Conservation (phyloP, 352 stramenopile species). For the Lagenidium sp. region DNA sequence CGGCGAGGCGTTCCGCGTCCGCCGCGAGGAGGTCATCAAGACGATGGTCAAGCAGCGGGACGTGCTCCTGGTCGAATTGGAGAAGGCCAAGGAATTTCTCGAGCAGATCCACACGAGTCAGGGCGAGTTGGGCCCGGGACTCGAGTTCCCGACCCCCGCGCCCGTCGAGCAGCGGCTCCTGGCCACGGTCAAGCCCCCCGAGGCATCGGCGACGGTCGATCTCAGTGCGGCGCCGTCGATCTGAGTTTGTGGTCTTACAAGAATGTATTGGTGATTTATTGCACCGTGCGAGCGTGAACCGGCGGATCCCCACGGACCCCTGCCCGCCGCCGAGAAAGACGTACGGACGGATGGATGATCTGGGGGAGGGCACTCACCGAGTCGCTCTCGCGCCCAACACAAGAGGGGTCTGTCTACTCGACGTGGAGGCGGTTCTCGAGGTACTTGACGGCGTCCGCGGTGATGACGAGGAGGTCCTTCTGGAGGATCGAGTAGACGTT, state of each 20-base stretch:
- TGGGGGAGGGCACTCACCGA: no score
- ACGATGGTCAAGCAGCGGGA: constrained; percentile 72
- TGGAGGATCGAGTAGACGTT: constrained; percentile 88
- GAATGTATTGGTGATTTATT: no score
- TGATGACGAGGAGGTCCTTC: constrained; percentile 83
- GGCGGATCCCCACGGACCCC: no score
- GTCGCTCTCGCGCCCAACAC: no score
- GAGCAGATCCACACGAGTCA: constrained; percentile 46
- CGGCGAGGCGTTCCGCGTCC: constrained; percentile 33
- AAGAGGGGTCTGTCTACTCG: no score
- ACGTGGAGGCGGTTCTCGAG: constrained; percentile 80
- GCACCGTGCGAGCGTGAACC: no score
- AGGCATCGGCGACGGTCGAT: constrained; percentile 33
- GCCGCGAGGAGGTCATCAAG: constrained; percentile 42
- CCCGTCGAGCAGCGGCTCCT: constrained; percentile 59
- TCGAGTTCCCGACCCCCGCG: constrained; percentile 42
- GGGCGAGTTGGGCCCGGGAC: constrained; percentile 18
- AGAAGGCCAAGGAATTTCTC: constrained; percentile 67
- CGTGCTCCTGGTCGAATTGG: constrained; percentile 47
- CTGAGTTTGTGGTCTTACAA: constrained; percentile 7
- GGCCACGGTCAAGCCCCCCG: constrained; percentile 37
- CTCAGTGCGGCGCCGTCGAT: constrained; percentile 39
- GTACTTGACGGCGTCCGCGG: constrained; percentile 82
- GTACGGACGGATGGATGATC: no score
- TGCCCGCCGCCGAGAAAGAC: no score